Conservation (phyloP, 2,329 filamentous ascomycete genomes). For the Claviceps maximensis region DNA sequence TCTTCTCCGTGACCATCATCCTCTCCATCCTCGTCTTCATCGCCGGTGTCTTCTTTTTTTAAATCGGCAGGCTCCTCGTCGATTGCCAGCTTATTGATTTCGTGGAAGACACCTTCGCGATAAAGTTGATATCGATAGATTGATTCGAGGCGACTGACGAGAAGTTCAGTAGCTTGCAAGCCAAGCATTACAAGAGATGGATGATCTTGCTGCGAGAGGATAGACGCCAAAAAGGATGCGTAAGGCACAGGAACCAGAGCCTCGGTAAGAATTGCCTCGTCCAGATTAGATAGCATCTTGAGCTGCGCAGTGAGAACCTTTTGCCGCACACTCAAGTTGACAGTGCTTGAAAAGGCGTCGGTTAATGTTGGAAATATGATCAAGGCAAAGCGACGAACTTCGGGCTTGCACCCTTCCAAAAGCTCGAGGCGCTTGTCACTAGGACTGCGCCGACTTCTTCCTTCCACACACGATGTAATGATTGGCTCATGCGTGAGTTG, state of each 20-base stretch:
- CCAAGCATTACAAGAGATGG: constrained; percentile 74
- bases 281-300: constrained; percentile 96
- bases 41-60: constrained; percentile 6
- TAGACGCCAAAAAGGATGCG: constrained; percentile 88
- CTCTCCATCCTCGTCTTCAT: constrained; percentile 7
- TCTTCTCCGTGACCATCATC: constrained; percentile 14
- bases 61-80: constrained; percentile 21
- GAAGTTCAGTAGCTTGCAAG: constrained; percentile 76
- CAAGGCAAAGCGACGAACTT: constrained; percentile 83
- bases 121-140: constrained; percentile 97
- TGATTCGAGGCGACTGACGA: constrained; percentile 69
- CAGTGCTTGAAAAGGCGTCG: constrained; percentile 93
- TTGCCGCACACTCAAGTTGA: constrained; percentile 86
- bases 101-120: constrained; percentile 85
- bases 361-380: constrained; percentile 91
- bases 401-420: constrained; percentile 66
- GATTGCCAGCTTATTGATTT: constrained; percentile 69
- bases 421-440: constrained; percentile 75
- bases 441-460: constrained; percentile 30
- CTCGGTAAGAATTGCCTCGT: constrained; percentile 70
- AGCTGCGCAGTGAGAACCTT: constrained; percentile 92
- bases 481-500: constrained; percentile 25
- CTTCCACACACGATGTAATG: constrained; percentile 22
- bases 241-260: constrained; percentile 81
- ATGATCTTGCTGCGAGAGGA: constrained; percentile 91